These are phyloP conservation scores for Aspergillus olivimuriae DNA, from an alignment of 495 filamentous ascomycete species.

Conservation along the genomic window DNA sequence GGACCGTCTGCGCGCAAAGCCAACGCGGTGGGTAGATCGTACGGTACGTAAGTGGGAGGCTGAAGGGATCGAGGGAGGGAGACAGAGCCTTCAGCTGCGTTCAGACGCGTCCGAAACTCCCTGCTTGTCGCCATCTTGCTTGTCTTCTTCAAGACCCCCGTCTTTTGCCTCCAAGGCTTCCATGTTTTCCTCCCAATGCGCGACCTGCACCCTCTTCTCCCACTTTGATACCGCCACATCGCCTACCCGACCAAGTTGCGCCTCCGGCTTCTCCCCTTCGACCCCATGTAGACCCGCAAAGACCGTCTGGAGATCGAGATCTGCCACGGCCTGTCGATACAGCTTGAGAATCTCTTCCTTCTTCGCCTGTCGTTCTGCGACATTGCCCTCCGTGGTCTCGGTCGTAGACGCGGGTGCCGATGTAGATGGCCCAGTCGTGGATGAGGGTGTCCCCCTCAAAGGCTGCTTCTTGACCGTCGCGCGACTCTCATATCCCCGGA, in stretches of 20 bases:
- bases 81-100: no score
- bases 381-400: constrained; percentile 5
- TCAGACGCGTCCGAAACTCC: no score
- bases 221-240: constrained; percentile 41
- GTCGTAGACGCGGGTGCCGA: not conserved
- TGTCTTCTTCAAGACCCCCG: constrained; percentile 14
- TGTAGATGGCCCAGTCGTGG: not conserved
- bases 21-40: no score
- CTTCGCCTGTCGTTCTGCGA: constrained; percentile 18
- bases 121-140: not conserved
- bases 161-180: constrained; percentile 34
- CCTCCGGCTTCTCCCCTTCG: constrained; percentile 24
- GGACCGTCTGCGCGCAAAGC: no score
- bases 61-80: no score
- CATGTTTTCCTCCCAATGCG: constrained; percentile 40
- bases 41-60: no score
- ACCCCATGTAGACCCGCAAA: constrained; percentile 62
- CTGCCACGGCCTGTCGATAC: constrained; percentile 46
- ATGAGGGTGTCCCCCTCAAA: not conserved
- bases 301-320: constrained; percentile 55
- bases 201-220: constrained; percentile 41
- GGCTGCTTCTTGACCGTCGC: constrained; percentile 29
- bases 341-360: constrained; percentile 33
- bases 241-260: constrained; percentile 21
- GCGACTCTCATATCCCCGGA: constrained; percentile 29